Conservation (phyloP, 495 filamentous ascomycete genomes). For the Xylaria castorea region DNA sequence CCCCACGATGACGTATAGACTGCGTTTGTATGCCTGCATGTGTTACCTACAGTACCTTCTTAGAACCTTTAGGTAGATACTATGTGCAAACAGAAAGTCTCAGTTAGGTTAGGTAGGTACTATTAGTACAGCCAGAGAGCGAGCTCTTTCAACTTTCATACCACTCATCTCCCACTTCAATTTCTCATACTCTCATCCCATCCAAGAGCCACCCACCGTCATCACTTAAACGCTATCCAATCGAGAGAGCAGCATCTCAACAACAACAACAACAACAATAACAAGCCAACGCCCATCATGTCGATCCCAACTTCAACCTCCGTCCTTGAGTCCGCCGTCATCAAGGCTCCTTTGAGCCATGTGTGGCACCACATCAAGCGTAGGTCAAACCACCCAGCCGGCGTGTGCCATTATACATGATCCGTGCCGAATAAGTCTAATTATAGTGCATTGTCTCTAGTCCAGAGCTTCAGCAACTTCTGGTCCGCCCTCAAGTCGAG, state of each 20-base stretch:
- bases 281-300: slow-evolving; percentile 26
- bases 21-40: slow-evolving; percentile 9
- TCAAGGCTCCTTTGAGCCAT: slow-evolving; percentile 63
- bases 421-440: not conserved
- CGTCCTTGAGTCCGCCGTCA: slow-evolving; percentile 69
- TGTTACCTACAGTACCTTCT: slow-evolving; percentile 3
- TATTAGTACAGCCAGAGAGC: not conserved
- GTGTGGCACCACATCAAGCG: slow-evolving; percentile 75
- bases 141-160: not conserved
- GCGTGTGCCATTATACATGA: not conserved
- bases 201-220: not conserved
- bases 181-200: not conserved
- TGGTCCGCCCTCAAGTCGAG: slow-evolving; percentile 63
- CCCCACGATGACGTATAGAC: slow-evolving; percentile 23
- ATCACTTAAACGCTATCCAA: not conserved
- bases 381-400: slow-evolving; percentile 21
- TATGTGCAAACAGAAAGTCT: slow-evolving; percentile 6
- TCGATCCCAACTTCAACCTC: slow-evolving; percentile 68
- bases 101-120: too few species aligned
- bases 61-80: not conserved
- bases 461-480: slow-evolving; percentile 65
- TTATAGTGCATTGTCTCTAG: slow-evolving; percentile 12
- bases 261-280: too few species aligned
- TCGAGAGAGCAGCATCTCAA: not conserved
- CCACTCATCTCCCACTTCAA: not conserved